These are phyloP conservation scores for Massospora cicadina DNA, from an alignment of 371 early-diverging fungal species.

Conservation along the genomic window DNA sequence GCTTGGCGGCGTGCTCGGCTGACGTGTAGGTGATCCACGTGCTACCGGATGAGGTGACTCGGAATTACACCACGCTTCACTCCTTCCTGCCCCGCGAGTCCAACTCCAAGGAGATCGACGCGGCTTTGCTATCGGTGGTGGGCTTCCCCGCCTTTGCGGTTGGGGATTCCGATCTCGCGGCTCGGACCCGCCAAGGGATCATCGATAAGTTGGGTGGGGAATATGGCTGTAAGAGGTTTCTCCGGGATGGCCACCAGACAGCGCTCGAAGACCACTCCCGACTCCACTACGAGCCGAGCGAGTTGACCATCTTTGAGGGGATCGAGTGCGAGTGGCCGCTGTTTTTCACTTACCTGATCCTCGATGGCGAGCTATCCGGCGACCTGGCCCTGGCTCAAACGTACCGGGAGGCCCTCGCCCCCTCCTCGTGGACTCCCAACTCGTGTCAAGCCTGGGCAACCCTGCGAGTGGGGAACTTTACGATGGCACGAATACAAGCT, in stretches of 20 bases:
- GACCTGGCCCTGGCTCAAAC: slow-evolving; percentile 47
- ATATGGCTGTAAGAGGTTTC: slow-evolving; percentile 74
- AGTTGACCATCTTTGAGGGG: slow-evolving; percentile 67
- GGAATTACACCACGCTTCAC: slow-evolving; percentile 62
- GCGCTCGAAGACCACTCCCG: slow-evolving; percentile 58
- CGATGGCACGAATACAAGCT: slow-evolving; percentile 16
- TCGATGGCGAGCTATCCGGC: slow-evolving; percentile 61
- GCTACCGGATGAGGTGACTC: slow-evolving; percentile 68
- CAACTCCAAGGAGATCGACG: slow-evolving; percentile 77
- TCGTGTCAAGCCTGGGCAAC: slow-evolving; percentile 22
- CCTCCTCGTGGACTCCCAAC: slow-evolving; percentile 44
- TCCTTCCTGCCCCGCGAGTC: slow-evolving; percentile 78
- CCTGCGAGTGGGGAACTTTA: slow-evolving; percentile 5
- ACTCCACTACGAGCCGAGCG: slow-evolving; percentile 67
- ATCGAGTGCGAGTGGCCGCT: slow-evolving; percentile 88
- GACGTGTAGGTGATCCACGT: slow-evolving; percentile 50
- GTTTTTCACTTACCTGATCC: slow-evolving; percentile 74
- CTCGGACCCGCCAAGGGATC: slow-evolving; percentile 51
- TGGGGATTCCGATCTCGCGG: slow-evolving; percentile 38
- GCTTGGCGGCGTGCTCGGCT: slow-evolving; percentile 10
- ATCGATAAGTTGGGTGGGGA: slow-evolving; percentile 64
- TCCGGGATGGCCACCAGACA: slow-evolving; percentile 81
- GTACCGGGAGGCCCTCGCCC: slow-evolving; percentile 45
- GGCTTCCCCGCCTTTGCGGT: slow-evolving; percentile 84
- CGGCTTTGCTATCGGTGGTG: slow-evolving; percentile 66